Evolutionary conservation across 495 filamentous ascomycete species (phyloP), one percentile per base, ranked within the genome.

Genomic region (Parachaetomium inaequale): DNA sequence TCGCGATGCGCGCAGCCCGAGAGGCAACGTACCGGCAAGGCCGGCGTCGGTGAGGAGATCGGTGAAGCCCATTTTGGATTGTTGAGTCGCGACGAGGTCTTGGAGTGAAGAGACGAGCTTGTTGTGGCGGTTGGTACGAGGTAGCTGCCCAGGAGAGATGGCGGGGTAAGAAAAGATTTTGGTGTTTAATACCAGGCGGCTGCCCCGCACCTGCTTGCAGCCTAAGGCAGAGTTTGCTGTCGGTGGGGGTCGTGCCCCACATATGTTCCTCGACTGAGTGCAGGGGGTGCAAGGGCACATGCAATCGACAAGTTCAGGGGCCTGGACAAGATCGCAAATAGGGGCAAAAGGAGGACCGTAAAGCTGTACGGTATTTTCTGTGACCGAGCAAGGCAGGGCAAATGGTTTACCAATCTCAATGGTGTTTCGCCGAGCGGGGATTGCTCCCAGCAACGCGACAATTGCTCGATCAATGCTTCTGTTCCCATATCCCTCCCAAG

Each of bases 1-100:
- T 52, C 14, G 23, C 26, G 36, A 8, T 34, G 49, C 42, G 15
- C 4, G 15, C 17, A 15, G 51, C 19, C n/a, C 32, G 10, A 14
- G 29, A 7, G 46, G 36, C 45, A 61, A 78, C 90, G 72, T 87
- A 96, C 92, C 75, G 74, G 89, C 84, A 61, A 94, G 82, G 74
- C 94, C 93, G 81, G 90, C 83, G 69, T 94, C 93, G 73, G 88
- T 85, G 75, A 89, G 77, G 67, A 98, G 85, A 81, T 98, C 93
- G 67, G 88, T 87, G 86, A 98, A 97, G 79, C 94, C 94, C 94
- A 98, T 98, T 67, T 66, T 66, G 67, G 47, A 28, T 38, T 34
- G 47, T 58, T 63, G 3, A 7, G 38, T 58, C 12, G 53, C 19
- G 59, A 62, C 63, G 56, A 52, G 19, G 40, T 63, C 40, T n/a